These are phyloP conservation scores for Penicillium angulare DNA, from an alignment of 495 filamentous ascomycete genomes.

Conservation along the genomic window DNA sequence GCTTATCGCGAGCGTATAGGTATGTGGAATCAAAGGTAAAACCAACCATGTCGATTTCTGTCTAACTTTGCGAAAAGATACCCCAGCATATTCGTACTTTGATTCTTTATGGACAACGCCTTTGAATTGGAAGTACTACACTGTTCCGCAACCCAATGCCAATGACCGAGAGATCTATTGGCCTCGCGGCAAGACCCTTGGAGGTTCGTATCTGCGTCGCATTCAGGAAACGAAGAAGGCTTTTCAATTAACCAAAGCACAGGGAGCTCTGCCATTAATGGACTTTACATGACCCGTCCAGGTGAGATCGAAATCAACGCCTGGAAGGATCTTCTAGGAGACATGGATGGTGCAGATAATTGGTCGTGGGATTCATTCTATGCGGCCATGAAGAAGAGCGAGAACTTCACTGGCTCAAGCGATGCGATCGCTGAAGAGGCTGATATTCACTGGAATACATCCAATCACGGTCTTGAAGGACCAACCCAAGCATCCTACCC, in stretches of 20 bases:
- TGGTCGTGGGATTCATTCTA: constrained; percentile 36
- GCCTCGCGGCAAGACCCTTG: constrained; percentile 38
- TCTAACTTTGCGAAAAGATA: constrained; percentile 19
- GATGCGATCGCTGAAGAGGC: constrained; percentile 36
- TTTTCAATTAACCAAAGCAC: constrained; percentile 1
- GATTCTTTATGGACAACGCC: constrained; percentile 36
- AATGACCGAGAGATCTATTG: constrained; percentile 31
- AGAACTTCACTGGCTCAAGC: constrained; percentile 39
- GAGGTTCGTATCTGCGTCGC: constrained; percentile 22
- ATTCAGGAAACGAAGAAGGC: no score
- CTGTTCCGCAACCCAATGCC: constrained; percentile 31
- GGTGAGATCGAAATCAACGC: constrained; percentile 33
- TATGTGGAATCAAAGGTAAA: constrained; percentile 2
- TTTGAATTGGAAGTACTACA: constrained; percentile 37
- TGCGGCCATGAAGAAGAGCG: constrained; percentile 36
- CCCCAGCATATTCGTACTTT: constrained; percentile 34
- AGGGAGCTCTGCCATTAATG: constrained; percentile 39
- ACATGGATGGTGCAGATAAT: constrained; percentile 34
- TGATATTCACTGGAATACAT: constrained; percentile 35
- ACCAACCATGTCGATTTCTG: no score
- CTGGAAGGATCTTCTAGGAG: constrained; percentile 30
- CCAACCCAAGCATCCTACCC: constrained; percentile 54
- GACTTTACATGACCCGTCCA: constrained; percentile 34
- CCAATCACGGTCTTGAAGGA: constrained; percentile 34
- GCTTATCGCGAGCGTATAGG: constrained; percentile 34